A percentile compares a stretch with the other conserved stretches of the same genome.
Conservation (phyloP, 1,139 yeast species). For the Wickerhamomyces sp. region DNA sequence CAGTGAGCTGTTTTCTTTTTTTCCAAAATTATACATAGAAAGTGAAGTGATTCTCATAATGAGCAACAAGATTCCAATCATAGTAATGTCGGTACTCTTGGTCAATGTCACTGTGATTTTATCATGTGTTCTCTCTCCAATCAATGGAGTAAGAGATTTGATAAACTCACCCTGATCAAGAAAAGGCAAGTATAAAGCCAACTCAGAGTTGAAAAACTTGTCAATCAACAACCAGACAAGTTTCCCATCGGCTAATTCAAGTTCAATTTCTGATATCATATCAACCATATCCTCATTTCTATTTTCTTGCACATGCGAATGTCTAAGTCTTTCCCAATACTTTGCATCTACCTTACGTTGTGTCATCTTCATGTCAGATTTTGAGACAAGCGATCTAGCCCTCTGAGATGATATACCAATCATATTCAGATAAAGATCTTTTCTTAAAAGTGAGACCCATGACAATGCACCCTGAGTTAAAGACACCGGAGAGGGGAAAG, state of each 20-base stretch:
- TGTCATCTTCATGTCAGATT: slow-evolving; percentile 1
- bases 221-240: slow-evolving; percentile 22
- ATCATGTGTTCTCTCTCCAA: slow-evolving; percentile 12
- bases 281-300: background rate
- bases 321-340: slow-evolving; percentile 4
- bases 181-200: slow-evolving; percentile 15
- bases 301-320: slow-evolving; percentile 10
- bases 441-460: slow-evolving; percentile 37
- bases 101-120: slow-evolving; percentile 7
- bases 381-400: slow-evolving; percentile 2
- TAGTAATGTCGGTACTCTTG: slow-evolving; percentile 14
- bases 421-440: slow-evolving; percentile 30
- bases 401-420: slow-evolving; percentile 8
- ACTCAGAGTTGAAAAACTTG: slow-evolving; percentile 19
- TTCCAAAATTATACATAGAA: slow-evolving; percentile 16
- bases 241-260: slow-evolving; percentile 9
- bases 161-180: slow-evolving; percentile 16
- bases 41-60: slow-evolving; percentile 21
- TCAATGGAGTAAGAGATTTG: slow-evolving; percentile 4
- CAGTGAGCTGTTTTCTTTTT: slow-evolving; percentile 1
- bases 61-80: slow-evolving; percentile 15
- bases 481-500: slow-evolving; percentile 19
- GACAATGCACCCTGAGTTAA: slow-evolving; percentile 37
- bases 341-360: slow-evolving; percentile 1
- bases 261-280: background rate